Evolutionary conservation across 2,329 filamentous ascomycete genomes (phyloP).

Genomic region (Penicillium nordicum): DNA sequence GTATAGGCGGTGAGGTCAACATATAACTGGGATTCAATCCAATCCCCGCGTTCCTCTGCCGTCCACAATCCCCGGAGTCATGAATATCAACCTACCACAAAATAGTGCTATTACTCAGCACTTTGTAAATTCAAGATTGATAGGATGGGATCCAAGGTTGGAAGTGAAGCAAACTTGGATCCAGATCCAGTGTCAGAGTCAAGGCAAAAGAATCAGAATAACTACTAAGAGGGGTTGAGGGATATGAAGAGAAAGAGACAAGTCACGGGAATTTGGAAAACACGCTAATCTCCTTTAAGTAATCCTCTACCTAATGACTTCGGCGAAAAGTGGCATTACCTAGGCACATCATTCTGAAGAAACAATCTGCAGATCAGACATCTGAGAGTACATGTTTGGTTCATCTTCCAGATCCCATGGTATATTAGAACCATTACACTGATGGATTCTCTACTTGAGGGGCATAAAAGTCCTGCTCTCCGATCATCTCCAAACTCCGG

Average conservation of each 20-base stretch:
- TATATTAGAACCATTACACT: too few relatives aligned
- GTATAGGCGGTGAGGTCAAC: slow-evolving; percentile 2
- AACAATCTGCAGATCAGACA: background rate
- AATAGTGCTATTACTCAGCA: slow-evolving; percentile 16
- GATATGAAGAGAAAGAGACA: slow-evolving; percentile 26
- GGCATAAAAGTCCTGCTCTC: background rate
- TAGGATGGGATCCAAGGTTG: background rate
- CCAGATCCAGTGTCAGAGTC: slow-evolving; percentile 4
- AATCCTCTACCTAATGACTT: slow-evolving; percentile 8
- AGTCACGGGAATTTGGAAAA: slow-evolving; percentile 27
- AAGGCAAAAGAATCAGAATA: slow-evolving; percentile 7
- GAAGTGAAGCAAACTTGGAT: background rate
- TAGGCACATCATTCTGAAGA: background rate
- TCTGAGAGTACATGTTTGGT: background rate
- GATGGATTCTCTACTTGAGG: background rate
- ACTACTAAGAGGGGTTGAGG: slow-evolving; percentile 22
- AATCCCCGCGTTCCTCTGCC: slow-evolving; percentile 10
- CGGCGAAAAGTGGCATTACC: background rate
- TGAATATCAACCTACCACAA: slow-evolving; percentile 25
- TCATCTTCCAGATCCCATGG: background rate
- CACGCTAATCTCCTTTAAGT: slow-evolving; percentile 21
- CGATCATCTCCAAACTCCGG: background rate
- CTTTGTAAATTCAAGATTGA: background rate
- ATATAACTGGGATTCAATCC: background rate
- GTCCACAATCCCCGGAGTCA: slow-evolving; percentile 19